These are phyloP conservation scores for Aspergillus funiculosus DNA, from an alignment of 495 filamentous ascomycete species.

Conservation along the genomic window DNA sequence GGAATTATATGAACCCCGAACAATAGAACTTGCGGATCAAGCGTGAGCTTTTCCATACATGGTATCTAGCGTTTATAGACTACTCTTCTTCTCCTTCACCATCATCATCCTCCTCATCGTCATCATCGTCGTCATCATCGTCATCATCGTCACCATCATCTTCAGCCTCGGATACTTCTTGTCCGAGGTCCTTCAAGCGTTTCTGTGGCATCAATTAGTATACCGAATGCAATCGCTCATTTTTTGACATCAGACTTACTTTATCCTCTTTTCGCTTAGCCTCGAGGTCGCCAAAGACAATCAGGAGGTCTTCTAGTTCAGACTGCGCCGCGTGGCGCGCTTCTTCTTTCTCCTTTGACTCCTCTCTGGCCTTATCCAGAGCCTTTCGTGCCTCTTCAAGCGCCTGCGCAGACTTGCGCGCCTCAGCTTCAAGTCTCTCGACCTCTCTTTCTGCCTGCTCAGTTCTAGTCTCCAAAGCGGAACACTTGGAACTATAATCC, in stretches of 20 bases:
- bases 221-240: constrained; percentile 8
- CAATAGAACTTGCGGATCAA: constrained; percentile 1
- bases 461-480: constrained; percentile 42
- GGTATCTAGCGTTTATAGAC: constrained; percentile 4
- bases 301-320: constrained; percentile 78
- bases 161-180: constrained; percentile 71
- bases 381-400: constrained; percentile 20
- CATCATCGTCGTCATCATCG: constrained; percentile 50
- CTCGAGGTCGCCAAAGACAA: constrained; percentile 86
- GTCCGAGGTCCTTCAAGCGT: constrained; percentile 66
- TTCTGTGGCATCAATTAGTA: constrained; percentile 41
- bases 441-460: constrained; percentile 41
- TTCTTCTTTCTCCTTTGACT: constrained; percentile 51
- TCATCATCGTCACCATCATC: constrained; percentile 64
- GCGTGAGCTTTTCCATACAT: no score
- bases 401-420: constrained; percentile 18
- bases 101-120: not conserved
- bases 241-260: constrained; percentile 43
- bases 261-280: constrained; percentile 76
- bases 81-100: constrained; percentile 1
- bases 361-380: constrained; percentile 16
- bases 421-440: constrained; percentile 24
- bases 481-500: constrained; percentile 45
- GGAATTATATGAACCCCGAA: constrained; percentile 8
- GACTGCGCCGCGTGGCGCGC: constrained; percentile 58